Evolutionary conservation across 2,329 filamentous ascomycete species (phyloP).

Genomic region (Sclerotinia minor): DNA sequence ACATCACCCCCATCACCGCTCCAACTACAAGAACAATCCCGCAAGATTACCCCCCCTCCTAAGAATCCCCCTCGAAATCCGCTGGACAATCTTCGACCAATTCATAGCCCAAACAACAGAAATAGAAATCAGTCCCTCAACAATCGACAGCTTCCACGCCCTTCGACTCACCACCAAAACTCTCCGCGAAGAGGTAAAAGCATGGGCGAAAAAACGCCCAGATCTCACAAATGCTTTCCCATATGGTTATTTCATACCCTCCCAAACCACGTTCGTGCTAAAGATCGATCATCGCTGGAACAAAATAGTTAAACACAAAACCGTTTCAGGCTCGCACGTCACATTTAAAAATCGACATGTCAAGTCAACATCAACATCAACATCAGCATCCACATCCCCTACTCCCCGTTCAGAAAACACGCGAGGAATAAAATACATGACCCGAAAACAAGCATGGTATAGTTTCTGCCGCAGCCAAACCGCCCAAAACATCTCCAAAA

Average conservation of each 20-base stretch:
- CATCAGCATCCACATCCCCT: too few relatives aligned
- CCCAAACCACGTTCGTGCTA: neutral
- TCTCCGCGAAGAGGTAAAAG: neutral
- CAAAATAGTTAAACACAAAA: neutral
- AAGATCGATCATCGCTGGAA: conserved; percentile 7
- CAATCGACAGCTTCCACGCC: conserved; percentile 4
- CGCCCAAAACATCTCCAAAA: accelerated
- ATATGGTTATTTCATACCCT: neutral
- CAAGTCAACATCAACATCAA: too few relatives aligned
- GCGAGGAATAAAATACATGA: neutral
- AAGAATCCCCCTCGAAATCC: neutral
- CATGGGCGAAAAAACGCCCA: neutral
- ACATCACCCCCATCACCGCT: accelerated
- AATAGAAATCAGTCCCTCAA: conserved; percentile 5
- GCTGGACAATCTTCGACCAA: conserved; percentile 5
- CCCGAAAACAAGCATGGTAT: neutral
- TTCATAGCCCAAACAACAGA: neutral
- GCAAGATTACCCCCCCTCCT: neutral
- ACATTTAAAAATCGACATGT: neutral
- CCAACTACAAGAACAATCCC: neutral
- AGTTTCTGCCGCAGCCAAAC: neutral
- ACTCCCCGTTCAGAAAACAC: accelerated
- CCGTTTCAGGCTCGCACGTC: neutral
- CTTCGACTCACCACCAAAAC: neutral
- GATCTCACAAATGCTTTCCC: conserved; percentile 6